Evolutionary conservation across 2,329 filamentous ascomycete species (phyloP), one percentile per base, ranked within the genome.

Genomic region (Colletotrichum abscissum): DNA sequence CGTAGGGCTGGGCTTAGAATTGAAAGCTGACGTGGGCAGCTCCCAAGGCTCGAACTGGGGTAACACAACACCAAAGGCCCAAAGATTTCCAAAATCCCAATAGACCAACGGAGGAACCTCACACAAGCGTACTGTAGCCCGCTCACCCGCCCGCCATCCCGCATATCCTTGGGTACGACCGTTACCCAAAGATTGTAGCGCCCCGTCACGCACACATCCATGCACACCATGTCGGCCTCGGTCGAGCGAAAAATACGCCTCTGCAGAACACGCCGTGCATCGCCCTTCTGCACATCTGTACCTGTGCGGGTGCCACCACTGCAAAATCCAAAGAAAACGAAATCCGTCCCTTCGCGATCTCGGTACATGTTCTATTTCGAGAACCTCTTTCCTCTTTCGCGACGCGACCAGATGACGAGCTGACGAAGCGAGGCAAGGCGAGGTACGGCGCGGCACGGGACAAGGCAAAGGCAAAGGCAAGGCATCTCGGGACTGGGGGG

Each of bases 181-280:
- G 52, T 62, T 22, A 38, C 33, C 55, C 46, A 28, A 38, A 42
- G 38, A n/a, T 12, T 55, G 54, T 64, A 55, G 70, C 59, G 26
- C 38, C 22, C 14, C 22, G 72, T 72, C 59, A 26, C 62, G 58
- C 35, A 14, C 35, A 16, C 35, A 42, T 16, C 35, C 35, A 42
- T 16, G 26, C 54, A n/a, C 49, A 59, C 68, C 38, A 72, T 74
- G 72, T 63, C 72, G 72, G 63, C 68, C 46, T 74, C 72, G 72
- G 72, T 58, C 72, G 30, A 74, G 60, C 26, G 35, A 35, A 30
- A 14, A 42, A 7, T 7, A 16, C 22, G 56, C 38, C 28, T 42
- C 55, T 69, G 69, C 66, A 62, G 63, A 56, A 57, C 12, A 38
- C 67, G 42, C 26, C 22, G 22, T 38, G 70, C 67, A 69, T 65